Conservation (phyloP, 345 rosid species). For the Mallotus nudiflorus region DNA sequence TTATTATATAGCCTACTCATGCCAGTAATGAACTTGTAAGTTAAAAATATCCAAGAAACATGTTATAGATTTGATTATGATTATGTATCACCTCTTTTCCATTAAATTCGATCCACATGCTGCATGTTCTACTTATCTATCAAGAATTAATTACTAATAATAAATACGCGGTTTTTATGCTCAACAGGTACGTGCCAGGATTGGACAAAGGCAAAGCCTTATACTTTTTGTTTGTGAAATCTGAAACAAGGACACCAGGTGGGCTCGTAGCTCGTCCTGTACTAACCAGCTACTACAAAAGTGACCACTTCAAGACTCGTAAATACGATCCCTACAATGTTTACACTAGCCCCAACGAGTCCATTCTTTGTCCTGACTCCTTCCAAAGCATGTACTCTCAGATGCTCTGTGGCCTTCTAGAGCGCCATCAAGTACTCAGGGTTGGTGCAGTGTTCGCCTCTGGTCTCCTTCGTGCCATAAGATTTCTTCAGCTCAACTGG, state of each 20-base stretch:
- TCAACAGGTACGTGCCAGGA: conserved; percentile 73
- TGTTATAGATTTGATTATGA: neutral
- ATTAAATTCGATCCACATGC: conserved; percentile 20
- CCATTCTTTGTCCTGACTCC: conserved; percentile 43
- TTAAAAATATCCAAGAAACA: neutral
- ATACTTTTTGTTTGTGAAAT: conserved; percentile 43
- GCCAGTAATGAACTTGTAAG: conserved; percentile 99
- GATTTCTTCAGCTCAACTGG: conserved; percentile 43
- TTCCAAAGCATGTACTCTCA: conserved; percentile 49
- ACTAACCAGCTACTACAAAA: conserved; percentile 47
- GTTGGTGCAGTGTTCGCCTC: conserved; percentile 47
- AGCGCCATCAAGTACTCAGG: conserved; percentile 37
- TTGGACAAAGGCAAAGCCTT: conserved; percentile 90
- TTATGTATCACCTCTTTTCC: neutral
- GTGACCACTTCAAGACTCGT: conserved; percentile 41
- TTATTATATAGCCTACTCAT: conserved; percentile 82
- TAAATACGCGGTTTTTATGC: conserved; percentile 14
- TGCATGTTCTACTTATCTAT: neutral
- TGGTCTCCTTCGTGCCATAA: conserved; percentile 43
- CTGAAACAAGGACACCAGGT: conserved; percentile 41
- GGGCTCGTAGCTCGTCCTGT: conserved; percentile 48
- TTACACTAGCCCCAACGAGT: conserved; percentile 42
- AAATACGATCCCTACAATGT: conserved; percentile 41
- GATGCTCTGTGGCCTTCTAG: conserved; percentile 41
- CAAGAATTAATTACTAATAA: neutral